phyloP scores from a whole-genome alignment of 2,329 filamentous ascomycete genomes.

The Apiospora marii region DNA sequence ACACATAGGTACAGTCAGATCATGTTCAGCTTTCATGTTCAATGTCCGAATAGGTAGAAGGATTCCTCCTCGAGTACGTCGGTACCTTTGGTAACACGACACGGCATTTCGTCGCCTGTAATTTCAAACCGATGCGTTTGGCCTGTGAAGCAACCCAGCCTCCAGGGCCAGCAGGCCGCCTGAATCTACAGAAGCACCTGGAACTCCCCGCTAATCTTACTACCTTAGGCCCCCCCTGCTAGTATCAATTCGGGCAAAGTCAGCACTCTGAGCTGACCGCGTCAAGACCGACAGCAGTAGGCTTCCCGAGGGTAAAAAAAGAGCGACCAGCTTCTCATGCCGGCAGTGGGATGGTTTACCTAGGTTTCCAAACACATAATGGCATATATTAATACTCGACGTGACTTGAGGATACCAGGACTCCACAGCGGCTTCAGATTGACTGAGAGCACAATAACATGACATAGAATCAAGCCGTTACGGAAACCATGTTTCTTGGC shows the following conservation, averaged over 20 bases:
- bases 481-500: background rate
- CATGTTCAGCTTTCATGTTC: background rate
- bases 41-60: background rate
- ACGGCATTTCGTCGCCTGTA: background rate
- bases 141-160: constrained; percentile 13
- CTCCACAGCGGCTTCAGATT: constrained; percentile 3
- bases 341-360: background rate
- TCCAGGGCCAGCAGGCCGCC: background rate
- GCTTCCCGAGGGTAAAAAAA: background rate
- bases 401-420: background rate
- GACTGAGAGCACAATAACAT: background rate
- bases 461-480: constrained; percentile 9
- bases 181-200: constrained; percentile 7
- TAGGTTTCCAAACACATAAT: background rate
- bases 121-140: constrained; percentile 4
- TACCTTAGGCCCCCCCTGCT: background rate
- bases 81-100: background rate
- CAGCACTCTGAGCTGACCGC: background rate
- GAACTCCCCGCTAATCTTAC: constrained; percentile 2
- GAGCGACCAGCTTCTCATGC: background rate
- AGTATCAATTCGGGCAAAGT: background rate
- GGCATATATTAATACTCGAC: background rate
- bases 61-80: background rate
- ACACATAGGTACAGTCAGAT: background rate
- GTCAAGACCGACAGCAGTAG: background rate